Base-by-base conservation (phyloP, 2,329 filamentous ascomycete species). In the Penicillium concentricum region DNA sequence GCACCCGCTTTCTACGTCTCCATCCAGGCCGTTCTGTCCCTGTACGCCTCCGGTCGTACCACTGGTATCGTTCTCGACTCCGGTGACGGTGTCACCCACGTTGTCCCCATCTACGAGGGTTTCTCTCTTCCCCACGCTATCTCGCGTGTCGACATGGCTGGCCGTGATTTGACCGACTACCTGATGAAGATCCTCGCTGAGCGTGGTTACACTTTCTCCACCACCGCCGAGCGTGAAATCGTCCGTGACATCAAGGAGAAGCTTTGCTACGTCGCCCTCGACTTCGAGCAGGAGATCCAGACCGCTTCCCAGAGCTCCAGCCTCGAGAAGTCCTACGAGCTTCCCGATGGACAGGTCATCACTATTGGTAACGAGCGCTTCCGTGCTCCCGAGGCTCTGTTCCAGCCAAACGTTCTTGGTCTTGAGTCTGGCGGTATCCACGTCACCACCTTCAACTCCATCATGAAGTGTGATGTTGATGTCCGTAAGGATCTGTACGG, bases 201-300 rank as follows among this genome's bases (percentile, higher is more conserved):
- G 89, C 92, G 94, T 77, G 94, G 94, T 75, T 97, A 99, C 87
- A 91, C 91, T 74, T 99, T 99, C 90, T 97, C 93, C 78, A 99
- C 94, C 84, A 97, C 94, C 63, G 94, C 94, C 81, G 94, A 99
- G 87, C 94, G 94, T 82, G 94, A 97, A 95, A 99, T 97, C 78
- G 94, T 97, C 76, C 93, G 94, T 85, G 94, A 99, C 81, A 97
- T 99, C 86, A 99, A 99, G 90, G 94, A 99, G 90, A 99, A 97
- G 89, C 92, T 99, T 75, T 99, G 94, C 89, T 99, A 99, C 84
- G 94, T 97, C 77, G 94, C 94, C 69, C 90, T 99, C 70, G 94
- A 99, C 86, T 97, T 99, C 75, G 94, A 99, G 87, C 94, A 99
- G 87, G 94, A 99, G 85, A 97, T 99, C 79, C 94, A 99, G 87